A percentile compares a stretch with the other conserved stretches of the same genome.
These are phyloP conservation scores for Xenoacremonium recifei DNA, from an alignment of 2,329 filamentous ascomycete genomes.

Conservation along the genomic window DNA sequence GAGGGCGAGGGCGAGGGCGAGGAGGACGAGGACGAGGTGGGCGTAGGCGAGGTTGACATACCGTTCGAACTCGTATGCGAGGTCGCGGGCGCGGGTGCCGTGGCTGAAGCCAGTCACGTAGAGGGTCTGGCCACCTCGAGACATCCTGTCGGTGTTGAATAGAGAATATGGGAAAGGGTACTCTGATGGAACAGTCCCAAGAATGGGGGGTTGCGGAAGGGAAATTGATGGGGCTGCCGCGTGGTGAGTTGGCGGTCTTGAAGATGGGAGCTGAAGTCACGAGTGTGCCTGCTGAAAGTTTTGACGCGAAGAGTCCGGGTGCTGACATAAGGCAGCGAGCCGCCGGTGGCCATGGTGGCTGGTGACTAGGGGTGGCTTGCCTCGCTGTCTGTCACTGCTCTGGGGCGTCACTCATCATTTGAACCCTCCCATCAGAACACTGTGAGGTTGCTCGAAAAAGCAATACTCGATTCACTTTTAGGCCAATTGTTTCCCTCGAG, in stretches of 20 bases:
- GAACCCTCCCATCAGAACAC: no score
- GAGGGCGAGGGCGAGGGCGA: slow-evolving; percentile 40
- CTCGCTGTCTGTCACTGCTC: no score
- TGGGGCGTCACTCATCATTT: no score
- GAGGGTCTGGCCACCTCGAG: slow-evolving; percentile 88
- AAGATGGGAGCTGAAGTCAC: slow-evolving; percentile 20
- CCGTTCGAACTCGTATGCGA: slow-evolving; percentile 99
- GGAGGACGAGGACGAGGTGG: slow-evolving; percentile 34
- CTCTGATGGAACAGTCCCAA: slow-evolving; percentile 25
- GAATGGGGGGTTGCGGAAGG: slow-evolving; percentile 11
- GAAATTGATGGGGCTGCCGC: slow-evolving; percentile 18
- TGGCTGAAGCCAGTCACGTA: slow-evolving; percentile 99
- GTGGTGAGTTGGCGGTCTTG: slow-evolving; percentile 16
- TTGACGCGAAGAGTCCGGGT: slow-evolving; percentile 14
- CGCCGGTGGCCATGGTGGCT: no score
- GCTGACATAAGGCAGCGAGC: slow-evolving; percentile 23
- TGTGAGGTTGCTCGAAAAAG: no score
- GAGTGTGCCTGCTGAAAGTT: slow-evolving; percentile 23
- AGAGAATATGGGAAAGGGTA: slow-evolving; percentile 2
- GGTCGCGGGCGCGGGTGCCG: slow-evolving; percentile 96
- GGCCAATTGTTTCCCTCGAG: no score
- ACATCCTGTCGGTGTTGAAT: slow-evolving; percentile 58
- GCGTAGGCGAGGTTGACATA: slow-evolving; percentile 68
- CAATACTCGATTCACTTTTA: no score
- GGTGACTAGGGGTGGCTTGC: no score